Evolutionary conservation across 257 asterid genomes (phyloP).

Genomic region (Scutellaria baicalensis): DNA sequence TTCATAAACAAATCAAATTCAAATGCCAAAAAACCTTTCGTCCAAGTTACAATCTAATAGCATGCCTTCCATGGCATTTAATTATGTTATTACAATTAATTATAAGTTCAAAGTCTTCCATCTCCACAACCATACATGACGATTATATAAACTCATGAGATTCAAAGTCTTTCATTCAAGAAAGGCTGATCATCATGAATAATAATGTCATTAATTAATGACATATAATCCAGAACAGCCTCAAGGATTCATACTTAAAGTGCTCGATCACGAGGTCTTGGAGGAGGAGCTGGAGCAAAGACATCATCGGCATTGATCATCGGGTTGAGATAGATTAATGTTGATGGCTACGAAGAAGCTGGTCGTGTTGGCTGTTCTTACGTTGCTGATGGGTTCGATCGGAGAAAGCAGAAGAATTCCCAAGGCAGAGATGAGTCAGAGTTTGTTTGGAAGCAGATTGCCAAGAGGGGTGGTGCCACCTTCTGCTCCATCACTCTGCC

Average conservation of each 20-base stretch:
- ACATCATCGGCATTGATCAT: neutral
- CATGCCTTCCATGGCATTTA: conserved; percentile 3
- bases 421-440: conserved; percentile 4
- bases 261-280: neutral
- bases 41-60: conserved; percentile 10
- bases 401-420: conserved; percentile 31
- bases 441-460: conserved; percentile 28
- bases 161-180: neutral
- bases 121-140: neutral
- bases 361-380: conserved; percentile 10
- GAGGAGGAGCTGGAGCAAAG: neutral
- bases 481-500: conserved; percentile 58
- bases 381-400: conserved; percentile 7
- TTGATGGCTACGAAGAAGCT: neutral
- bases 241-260: neutral
- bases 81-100: neutral
- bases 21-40: conserved; percentile 12
- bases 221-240: neutral
- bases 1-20: neutral
- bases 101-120: conserved; percentile 12
- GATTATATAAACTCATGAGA: neutral
- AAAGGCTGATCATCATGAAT: neutral
- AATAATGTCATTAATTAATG: neutral
- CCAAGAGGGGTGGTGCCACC: conserved; percentile 74
- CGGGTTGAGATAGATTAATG: neutral